phyloP scores from a whole-genome alignment of 2,329 filamentous ascomycete genomes.

The Botrytis sinoallii region DNA sequence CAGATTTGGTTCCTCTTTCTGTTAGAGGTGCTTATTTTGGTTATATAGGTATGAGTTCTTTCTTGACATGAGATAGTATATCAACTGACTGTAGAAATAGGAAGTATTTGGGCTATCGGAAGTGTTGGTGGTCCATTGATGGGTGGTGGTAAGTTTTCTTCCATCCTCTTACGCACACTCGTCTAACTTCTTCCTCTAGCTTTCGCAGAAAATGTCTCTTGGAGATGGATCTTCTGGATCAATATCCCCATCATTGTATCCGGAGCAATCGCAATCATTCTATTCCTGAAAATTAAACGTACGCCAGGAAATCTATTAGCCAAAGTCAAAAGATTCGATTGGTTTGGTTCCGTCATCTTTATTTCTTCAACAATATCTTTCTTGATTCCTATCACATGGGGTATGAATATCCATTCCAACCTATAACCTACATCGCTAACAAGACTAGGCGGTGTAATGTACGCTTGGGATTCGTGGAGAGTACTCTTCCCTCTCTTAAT shows the following conservation, averaged over 20 bases:
- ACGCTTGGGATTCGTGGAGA: conserved; percentile 59
- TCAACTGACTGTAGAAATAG: background rate
- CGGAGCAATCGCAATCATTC: conserved; percentile 29
- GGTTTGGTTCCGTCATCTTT: conserved; percentile 60
- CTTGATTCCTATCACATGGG: conserved; percentile 61
- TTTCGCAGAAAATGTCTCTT: conserved; percentile 50
- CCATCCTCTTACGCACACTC: too few relatives aligned
- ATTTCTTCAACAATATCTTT: conserved; percentile 56
- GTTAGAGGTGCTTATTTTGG: conserved; percentile 42
- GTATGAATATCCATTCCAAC: conserved; percentile 13
- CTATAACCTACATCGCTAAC: background rate
- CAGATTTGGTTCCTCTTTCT: conserved; percentile 46
- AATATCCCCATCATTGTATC: conserved; percentile 34
- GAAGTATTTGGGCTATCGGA: conserved; percentile 52
- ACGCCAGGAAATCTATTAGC: conserved; percentile 25
- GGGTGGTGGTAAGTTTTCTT: conserved; percentile 41
- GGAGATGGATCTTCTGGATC: conserved; percentile 63
- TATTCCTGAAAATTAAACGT: conserved; percentile 34
- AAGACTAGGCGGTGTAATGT: conserved; percentile 54
- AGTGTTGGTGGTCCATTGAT: conserved; percentile 51
- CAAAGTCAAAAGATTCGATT: conserved; percentile 55
- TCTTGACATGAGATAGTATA: background rate
- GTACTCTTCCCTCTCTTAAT: conserved; percentile 60
- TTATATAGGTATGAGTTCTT: conserved; percentile 32
- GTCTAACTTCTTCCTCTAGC: conserved; percentile 33